Base-by-base conservation (phyloP, 2,329 filamentous ascomycete genomes). In the Pseudopithomyces maydicus region DNA sequence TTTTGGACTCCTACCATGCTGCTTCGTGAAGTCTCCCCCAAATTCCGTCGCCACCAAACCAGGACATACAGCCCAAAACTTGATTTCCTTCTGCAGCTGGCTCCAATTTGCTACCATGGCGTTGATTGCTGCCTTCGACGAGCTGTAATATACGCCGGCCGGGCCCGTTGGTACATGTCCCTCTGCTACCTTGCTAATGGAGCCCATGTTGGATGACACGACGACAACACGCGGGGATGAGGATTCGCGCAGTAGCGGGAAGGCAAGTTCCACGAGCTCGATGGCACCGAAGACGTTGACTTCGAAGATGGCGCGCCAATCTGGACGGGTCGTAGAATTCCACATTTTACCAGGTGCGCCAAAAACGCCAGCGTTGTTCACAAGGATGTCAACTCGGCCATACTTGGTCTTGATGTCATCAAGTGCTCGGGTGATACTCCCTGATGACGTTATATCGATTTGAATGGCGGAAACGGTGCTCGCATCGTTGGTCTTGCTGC, bases 361-460 rank as follows among this genome's bases (percentile, higher is more conserved):
- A 11, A 49, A 23, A 2, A 83, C 75, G 33, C 90, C 91, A 42
- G 91, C 91, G 73, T 94, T 95, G 82, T 95, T 94, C 79, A 95
- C 78, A 41, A 95, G 78, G 55, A 94, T 90, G 77, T 94, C 90
- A 69, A 95, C 83, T 11, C 46, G 42, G 29, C 49, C 56, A 20
- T 53, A 60, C 15, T 51, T 29, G 10, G 56, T 54, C 49, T 12
- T 59, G 11, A 70, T 63, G 26, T 63, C 65, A 41, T 68, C 66
- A 22, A 68, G 51, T 20, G 69, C 62, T 60, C 38, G 20, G 33
- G 51, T 54, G 55, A 66, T 68, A 50, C 54, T 58, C 26, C 61
- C 58, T n/a, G 64, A 57, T 38, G 61, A 57, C 29, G 46, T 48
- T 55, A 60, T 33, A 54, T 66, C 38, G 39, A 48, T 53, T 74